Base-by-base conservation (phyloP, 257 asterid genomes). In the Nicotiana undulata region DNA sequence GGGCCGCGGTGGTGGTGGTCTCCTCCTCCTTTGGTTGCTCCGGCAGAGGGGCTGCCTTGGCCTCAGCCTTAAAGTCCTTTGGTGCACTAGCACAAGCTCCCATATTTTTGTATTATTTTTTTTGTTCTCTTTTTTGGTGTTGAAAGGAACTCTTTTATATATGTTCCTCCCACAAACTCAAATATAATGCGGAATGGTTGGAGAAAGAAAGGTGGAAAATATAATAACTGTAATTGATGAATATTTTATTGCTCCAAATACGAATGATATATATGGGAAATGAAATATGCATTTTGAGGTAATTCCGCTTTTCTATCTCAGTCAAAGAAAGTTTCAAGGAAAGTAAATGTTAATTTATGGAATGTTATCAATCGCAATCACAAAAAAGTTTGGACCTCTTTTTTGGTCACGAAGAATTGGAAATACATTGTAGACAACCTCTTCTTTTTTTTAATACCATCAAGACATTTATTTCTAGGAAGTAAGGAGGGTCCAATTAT, bases 11-110 rank as follows among this genome's bases (percentile, higher is more conserved):
- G 83, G 83, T 22, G 83, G 87, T 63, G 74, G 75, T 65, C 29
- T 86, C 91, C 83, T 90, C 93, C 84, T 80, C 79, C 22, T 85
- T 83, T 63, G 56, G 89, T 76, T 90, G 84, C 13, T 90, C 91
- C 4, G 86, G 82, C 0, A 85, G 90, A 15, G 68, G 75, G 3
- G 29, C 84, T 49, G 64, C 82, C 1, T 80, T 46, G 53, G 82
- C 82, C 5, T 85, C 86, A 26, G 15, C 87, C 81, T 81, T 89
- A 87, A 88, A 82, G 82, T 65, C 88, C 86, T 90, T 88, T 3
- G 89, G 83, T 9, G 86, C 89, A 83, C 91, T 90, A 55, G 92
- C 90, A 65, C 94, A 90, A 7, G 90, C 91, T 79, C 92, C 94
- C 94, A 88, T 88, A 64, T 65, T 65, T 40, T 37, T 55, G 18